Conservation (phyloP, 2,329 filamentous ascomycete genomes). For the Paraconiothyrium sp. region DNA sequence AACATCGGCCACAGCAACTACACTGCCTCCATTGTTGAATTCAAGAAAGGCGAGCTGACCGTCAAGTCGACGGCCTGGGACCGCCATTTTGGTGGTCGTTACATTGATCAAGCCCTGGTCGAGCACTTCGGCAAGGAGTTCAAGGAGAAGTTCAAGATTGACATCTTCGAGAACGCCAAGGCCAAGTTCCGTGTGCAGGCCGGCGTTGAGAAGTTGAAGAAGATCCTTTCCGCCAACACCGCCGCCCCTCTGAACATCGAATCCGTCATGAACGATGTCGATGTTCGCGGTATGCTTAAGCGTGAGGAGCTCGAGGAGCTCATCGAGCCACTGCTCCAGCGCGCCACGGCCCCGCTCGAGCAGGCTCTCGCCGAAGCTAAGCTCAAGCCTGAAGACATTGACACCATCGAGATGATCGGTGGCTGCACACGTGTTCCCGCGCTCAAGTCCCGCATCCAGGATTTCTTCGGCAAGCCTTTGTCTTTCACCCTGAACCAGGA, state of each 20-base stretch:
- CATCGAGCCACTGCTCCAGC: conserved; percentile 82
- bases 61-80: conserved; percentile 94
- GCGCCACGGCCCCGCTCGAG: conserved; percentile 79
- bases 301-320: conserved; percentile 94
- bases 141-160: conserved; percentile 97
- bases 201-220: conserved; percentile 97
- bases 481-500: conserved; percentile 99
- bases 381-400: conserved; percentile 90
- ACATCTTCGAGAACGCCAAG: conserved; percentile 90
- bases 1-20: conserved; percentile 98
- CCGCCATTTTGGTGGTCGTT: conserved; percentile 94
- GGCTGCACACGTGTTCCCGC: conserved; percentile 93
- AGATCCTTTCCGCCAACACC: conserved; percentile 95
- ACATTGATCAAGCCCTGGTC: conserved; percentile 94
- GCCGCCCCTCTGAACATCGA: conserved; percentile 94
- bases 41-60: conserved; percentile 93
- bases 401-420: conserved; percentile 91
- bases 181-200: conserved; percentile 86
- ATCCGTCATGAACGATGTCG: conserved; percentile 97
- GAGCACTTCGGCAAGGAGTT: conserved; percentile 97
- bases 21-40: conserved; percentile 93
- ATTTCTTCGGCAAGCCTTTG: conserved; percentile 90
- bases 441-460: conserved; percentile 87
- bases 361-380: conserved; percentile 94
- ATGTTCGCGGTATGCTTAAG: conserved; percentile 88